Conservation (phyloP, 2,329 filamentous ascomycete species). For the Alternaria infectoria region DNA sequence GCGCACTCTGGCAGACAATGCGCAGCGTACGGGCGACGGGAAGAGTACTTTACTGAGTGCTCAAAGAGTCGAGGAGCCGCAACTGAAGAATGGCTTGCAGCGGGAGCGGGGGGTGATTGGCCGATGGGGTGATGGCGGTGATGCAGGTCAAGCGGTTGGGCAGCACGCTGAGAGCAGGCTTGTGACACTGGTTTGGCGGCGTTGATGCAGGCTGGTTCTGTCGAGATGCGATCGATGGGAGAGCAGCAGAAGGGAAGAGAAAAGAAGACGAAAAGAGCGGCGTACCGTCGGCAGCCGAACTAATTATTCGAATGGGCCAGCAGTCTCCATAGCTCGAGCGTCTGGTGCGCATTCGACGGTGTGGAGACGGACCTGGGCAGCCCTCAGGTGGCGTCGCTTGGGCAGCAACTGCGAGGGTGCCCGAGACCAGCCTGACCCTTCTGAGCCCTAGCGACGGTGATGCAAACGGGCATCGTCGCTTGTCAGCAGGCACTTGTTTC, state of each 20-base stretch:
- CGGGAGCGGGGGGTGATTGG: slow-evolving; percentile 27
- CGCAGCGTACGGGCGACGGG: slow-evolving; percentile 29
- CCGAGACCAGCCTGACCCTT: slow-evolving; percentile 12
- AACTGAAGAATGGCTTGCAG: slow-evolving; percentile 27
- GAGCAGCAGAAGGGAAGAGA: slow-evolving; percentile 19
- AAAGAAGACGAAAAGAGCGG: slow-evolving; percentile 18
- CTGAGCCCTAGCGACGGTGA: not conserved
- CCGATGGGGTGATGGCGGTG: slow-evolving; percentile 13
- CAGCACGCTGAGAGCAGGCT: slow-evolving; percentile 15
- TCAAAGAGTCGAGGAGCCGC: slow-evolving; percentile 13
- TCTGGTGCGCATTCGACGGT: slow-evolving; percentile 31
- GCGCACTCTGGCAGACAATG: slow-evolving; percentile 22
- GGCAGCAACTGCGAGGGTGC: slow-evolving; percentile 31
- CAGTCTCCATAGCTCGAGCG: slow-evolving; percentile 36
- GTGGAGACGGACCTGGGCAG: slow-evolving; percentile 24
- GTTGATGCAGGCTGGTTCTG: not conserved
- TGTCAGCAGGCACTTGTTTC: not conserved
- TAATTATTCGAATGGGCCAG: slow-evolving; percentile 33
- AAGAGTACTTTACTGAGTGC: slow-evolving; percentile 12
- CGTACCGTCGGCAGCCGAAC: slow-evolving; percentile 32
- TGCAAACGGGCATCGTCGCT: slow-evolving; percentile 6
- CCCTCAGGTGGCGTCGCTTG: slow-evolving; percentile 34
- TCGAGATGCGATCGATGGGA: slow-evolving; percentile 14
- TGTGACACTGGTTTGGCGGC: not conserved
- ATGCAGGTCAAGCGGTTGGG: slow-evolving; percentile 45